These are phyloP conservation scores for Wolfiporia cocos DNA, from an alignment of 1,284 basidiomycete species.

Conservation along the genomic window DNA sequence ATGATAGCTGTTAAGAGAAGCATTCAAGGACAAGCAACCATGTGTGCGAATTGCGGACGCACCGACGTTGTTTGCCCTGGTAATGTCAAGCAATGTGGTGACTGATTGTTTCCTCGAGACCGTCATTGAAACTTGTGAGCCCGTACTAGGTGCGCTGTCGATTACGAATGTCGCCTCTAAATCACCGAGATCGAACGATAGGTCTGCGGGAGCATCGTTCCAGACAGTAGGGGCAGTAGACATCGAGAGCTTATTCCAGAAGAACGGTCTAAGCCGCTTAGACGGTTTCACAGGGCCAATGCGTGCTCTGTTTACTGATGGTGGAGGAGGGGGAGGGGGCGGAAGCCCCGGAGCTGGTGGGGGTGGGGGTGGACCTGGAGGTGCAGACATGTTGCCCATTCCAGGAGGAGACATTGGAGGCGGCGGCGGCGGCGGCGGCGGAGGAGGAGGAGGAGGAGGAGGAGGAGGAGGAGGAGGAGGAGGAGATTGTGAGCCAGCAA, in stretches of 20 bases:
- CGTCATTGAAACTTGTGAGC: constrained; percentile 34
- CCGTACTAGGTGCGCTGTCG: constrained; percentile 38
- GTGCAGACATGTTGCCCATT: constrained; percentile 9
- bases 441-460: constrained; percentile 15
- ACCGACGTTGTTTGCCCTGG: constrained; percentile 83
- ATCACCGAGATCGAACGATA: constrained; percentile 59
- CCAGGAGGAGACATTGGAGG: constrained; percentile 21
- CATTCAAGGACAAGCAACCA: constrained; percentile 10
- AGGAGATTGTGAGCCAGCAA: neutral
- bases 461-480: constrained; percentile 8
- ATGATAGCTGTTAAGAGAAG: constrained; percentile 60
- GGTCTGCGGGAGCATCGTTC: constrained; percentile 45
- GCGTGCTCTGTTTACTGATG: constrained; percentile 27
- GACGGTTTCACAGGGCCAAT: constrained; percentile 29
- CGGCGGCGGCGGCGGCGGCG: constrained; percentile 17
- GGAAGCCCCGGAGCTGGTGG: constrained; percentile 20
- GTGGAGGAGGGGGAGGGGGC: constrained; percentile 26
- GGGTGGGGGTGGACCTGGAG: constrained; percentile 18
- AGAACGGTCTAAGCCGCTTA: constrained; percentile 79
- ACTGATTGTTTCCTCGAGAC: constrained; percentile 53
- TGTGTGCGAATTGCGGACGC: constrained; percentile 21
- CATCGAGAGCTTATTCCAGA: constrained; percentile 78
- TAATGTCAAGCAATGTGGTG: constrained; percentile 73
- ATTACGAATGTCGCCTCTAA: constrained; percentile 72
- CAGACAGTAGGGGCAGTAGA: constrained; percentile 58